Evolutionary conservation across 108 stramenopile species (phyloP).

Genomic region (Pseudonitzschia multiseries): DNA sequence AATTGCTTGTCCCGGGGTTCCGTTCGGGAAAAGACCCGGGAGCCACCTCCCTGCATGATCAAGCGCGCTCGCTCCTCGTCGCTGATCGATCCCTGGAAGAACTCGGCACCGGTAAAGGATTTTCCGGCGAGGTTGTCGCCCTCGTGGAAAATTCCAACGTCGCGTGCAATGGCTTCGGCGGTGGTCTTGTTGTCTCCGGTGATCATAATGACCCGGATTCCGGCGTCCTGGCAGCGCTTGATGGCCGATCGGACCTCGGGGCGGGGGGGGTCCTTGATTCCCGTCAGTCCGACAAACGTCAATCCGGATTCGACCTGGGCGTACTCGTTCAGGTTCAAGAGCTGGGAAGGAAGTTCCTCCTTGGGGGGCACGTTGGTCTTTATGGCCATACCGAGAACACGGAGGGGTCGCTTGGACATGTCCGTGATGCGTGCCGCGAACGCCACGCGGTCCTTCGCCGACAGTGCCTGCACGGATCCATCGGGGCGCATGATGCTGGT

Average conservation of each 20-base stretch:
- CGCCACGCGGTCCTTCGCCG: slow-evolving; percentile 7
- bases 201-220: slow-evolving; percentile 95
- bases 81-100: slow-evolving; percentile 4
- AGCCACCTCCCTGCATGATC: slow-evolving; percentile 9
- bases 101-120: slow-evolving; percentile 13
- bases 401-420: slow-evolving; percentile 85
- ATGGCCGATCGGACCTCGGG: slow-evolving; percentile 87
- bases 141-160: slow-evolving; percentile 3
- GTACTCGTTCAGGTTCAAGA: slow-evolving; percentile 58
- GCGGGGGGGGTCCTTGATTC: slow-evolving; percentile 94
- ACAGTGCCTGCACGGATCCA: neutral
- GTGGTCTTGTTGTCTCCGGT: slow-evolving; percentile 94
- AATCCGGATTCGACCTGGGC: slow-evolving; percentile 59
- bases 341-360: slow-evolving; percentile 56
- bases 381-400: slow-evolving; percentile 81
- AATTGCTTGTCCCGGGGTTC: slow-evolving; percentile 17
- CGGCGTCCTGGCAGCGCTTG: slow-evolving; percentile 79
- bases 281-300: slow-evolving; percentile 88
- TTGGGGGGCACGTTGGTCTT: slow-evolving; percentile 44
- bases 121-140: neutral
- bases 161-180: slow-evolving; percentile 61
- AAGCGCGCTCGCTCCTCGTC: slow-evolving; percentile 7
- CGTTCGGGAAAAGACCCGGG: slow-evolving; percentile 15
- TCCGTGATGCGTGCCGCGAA: slow-evolving; percentile 77
- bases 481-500: slow-evolving; percentile 5